Evolutionary conservation across 108 stramenopile species (phyloP).

Genomic region (Nitzschia sp.): DNA sequence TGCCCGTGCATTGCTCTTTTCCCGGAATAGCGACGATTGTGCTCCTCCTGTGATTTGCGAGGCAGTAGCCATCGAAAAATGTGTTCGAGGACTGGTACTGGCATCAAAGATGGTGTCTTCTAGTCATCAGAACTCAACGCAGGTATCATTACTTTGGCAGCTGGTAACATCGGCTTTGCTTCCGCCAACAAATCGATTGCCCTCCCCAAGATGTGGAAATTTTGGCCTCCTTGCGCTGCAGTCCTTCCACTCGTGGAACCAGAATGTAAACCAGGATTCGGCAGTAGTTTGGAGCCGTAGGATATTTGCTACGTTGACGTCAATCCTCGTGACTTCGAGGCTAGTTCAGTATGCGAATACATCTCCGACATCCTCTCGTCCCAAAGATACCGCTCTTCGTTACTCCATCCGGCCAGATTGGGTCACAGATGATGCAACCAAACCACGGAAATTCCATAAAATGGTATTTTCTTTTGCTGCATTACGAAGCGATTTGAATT

Average conservation of each 20-base stretch:
- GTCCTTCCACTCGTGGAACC: neutral
- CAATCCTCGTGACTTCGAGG: constrained; percentile 12
- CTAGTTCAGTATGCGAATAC: constrained; percentile 20
- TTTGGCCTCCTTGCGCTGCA: neutral
- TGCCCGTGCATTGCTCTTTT: neutral
- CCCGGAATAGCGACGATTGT: too few relatives aligned
- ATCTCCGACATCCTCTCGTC: neutral
- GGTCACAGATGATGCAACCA: neutral
- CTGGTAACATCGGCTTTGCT: neutral
- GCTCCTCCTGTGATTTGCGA: too few relatives aligned
- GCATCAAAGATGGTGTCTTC: neutral
- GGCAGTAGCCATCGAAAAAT: neutral
- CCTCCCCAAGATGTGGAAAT: neutral
- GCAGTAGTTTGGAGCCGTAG: neutral
- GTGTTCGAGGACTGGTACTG: constrained; percentile 4
- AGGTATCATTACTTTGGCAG: constrained; percentile 1
- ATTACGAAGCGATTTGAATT: neutral
- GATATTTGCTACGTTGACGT: constrained; percentile 15
- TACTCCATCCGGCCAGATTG: constrained; percentile 10
- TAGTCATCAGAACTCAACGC: neutral
- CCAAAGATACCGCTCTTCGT: neutral
- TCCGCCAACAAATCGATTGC: constrained; percentile 1
- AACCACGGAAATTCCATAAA: constrained; percentile 12
- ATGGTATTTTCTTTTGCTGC: constrained; percentile 26
- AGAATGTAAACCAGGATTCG: neutral